phyloP scores from a whole-genome alignment of 805 yeast species.

The Wickerhamiella hasegawae region DNA sequence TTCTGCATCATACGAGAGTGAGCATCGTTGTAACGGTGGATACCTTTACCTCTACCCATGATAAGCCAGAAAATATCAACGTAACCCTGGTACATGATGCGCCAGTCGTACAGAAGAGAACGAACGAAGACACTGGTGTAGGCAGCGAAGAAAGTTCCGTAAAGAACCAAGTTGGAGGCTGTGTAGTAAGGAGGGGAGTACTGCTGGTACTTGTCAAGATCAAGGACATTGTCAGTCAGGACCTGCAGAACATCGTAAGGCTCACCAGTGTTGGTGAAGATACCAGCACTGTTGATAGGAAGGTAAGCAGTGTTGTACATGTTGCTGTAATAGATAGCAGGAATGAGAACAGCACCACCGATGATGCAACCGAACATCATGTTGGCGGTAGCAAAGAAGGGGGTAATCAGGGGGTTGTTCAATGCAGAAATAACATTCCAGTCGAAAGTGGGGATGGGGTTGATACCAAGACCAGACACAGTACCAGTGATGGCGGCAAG shows the following conservation, averaged over 20 bases:
- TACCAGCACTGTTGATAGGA: constrained; percentile 30
- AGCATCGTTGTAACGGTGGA: constrained; percentile 26
- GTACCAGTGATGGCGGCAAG: constrained; percentile 52
- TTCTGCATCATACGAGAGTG: constrained; percentile 33
- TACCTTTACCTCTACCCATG: constrained; percentile 4
- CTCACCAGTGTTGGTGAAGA: constrained; percentile 36
- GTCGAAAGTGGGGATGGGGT: constrained; percentile 37
- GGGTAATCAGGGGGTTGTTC: constrained; percentile 14
- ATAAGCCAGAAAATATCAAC: constrained; percentile 10
- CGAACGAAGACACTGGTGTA: constrained; percentile 40
- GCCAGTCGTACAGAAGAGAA: constrained; percentile 31
- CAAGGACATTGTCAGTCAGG: constrained; percentile 27
- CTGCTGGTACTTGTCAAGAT: constrained; percentile 27
- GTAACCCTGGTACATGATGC: constrained; percentile 13
- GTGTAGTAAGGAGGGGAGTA: constrained; percentile 44
- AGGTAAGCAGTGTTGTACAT: constrained; percentile 25
- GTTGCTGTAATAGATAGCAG: constrained; percentile 28
- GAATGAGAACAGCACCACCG: constrained; percentile 16
- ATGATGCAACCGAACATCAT: constrained; percentile 22
- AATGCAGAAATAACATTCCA: constrained; percentile 35
- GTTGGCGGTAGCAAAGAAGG: constrained; percentile 26
- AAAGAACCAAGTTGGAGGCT: constrained; percentile 36
- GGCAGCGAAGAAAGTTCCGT: constrained; percentile 35
- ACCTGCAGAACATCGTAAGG: constrained; percentile 29
- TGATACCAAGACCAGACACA: constrained; percentile 36